These are phyloP conservation scores for Penicillium brasilianum DNA, from an alignment of 2,329 filamentous ascomycete genomes.

Conservation along the genomic window DNA sequence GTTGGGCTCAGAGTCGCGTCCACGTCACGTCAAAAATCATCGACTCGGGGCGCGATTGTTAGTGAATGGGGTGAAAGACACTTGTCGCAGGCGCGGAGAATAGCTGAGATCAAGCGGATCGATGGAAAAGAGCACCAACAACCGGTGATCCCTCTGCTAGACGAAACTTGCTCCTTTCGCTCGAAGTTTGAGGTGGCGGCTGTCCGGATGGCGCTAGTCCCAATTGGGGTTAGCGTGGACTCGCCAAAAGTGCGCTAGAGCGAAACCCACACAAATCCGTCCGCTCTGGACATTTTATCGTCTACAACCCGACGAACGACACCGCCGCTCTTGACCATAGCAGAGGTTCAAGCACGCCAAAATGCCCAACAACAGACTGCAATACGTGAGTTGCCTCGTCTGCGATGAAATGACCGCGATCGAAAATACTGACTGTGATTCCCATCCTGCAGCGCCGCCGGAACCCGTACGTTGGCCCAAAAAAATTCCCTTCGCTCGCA, in stretches of 20 bases:
- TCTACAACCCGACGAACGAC: constrained; percentile 46
- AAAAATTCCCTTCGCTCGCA: constrained; percentile 27
- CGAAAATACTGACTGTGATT: constrained; percentile 36
- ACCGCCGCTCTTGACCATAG: constrained; percentile 51
- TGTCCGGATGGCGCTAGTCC: constrained; percentile 40
- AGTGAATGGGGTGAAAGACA: neutral
- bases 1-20: constrained; percentile 41
- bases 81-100: neutral
- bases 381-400: constrained; percentile 49
- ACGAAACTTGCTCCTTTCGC: constrained; percentile 33
- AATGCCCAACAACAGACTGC: constrained; percentile 60
- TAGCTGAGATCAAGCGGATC: constrained; percentile 10
- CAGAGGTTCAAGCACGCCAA: constrained; percentile 53
- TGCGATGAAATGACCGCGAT: neutral
- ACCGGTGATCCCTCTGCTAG: constrained; percentile 27
- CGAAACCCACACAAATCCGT: constrained; percentile 53
- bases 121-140: constrained; percentile 28
- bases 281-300: constrained; percentile 47
- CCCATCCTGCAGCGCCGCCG: constrained; percentile 66
- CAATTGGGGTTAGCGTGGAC: constrained; percentile 44
- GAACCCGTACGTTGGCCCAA: constrained; percentile 71
- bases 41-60: constrained; percentile 9
- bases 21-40: constrained; percentile 38
- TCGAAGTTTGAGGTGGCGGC: constrained; percentile 48
- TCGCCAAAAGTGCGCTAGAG: constrained; percentile 47